These are phyloP conservation scores for Cutaneotrichosporon daszewskae DNA, from an alignment of 1,284 basidiomycete species.

Conservation along the genomic window DNA sequence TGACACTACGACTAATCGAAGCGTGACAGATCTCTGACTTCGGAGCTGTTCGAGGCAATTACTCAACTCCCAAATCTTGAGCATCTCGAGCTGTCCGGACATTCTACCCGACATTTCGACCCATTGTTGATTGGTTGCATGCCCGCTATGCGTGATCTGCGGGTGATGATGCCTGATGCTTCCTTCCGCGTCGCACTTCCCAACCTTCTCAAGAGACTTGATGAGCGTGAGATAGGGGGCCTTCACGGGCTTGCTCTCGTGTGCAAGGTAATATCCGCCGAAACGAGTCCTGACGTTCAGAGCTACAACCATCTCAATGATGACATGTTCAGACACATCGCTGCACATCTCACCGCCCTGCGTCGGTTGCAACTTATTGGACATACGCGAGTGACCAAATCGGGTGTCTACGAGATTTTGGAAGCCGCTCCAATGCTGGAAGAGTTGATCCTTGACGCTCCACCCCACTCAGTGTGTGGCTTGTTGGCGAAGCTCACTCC, in stretches of 20 bases:
- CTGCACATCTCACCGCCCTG: constrained; percentile 26
- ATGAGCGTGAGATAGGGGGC: constrained; percentile 20
- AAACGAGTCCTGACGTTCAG: not conserved
- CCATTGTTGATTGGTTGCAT: constrained; percentile 27
- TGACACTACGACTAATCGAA: constrained; percentile 8
- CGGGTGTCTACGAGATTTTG: constrained; percentile 32
- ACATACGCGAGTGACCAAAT: constrained; percentile 29
- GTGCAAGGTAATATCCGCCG: constrained; percentile 22
- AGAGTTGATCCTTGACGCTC: constrained; percentile 39
- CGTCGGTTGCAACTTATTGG: constrained; percentile 38
- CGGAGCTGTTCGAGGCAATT: constrained; percentile 30
- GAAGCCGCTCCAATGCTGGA: constrained; percentile 21
- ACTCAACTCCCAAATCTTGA: constrained; percentile 21
- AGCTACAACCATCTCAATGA: constrained; percentile 23
- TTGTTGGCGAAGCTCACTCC: not conserved
- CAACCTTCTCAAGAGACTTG: constrained; percentile 19
- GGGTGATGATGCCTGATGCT: constrained; percentile 44
- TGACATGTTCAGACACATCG: constrained; percentile 24
- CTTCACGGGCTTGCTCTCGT: constrained; percentile 37
- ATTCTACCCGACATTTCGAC: constrained; percentile 35
- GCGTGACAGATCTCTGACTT: constrained; percentile 41
- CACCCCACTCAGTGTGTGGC: constrained; percentile 29
- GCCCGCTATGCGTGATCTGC: constrained; percentile 31
- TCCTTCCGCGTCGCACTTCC: constrained; percentile 23
- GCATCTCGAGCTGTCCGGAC: constrained; percentile 42